Evolutionary conservation across 495 filamentous ascomycete species (phyloP).

Genomic region (Darksidea phi): DNA sequence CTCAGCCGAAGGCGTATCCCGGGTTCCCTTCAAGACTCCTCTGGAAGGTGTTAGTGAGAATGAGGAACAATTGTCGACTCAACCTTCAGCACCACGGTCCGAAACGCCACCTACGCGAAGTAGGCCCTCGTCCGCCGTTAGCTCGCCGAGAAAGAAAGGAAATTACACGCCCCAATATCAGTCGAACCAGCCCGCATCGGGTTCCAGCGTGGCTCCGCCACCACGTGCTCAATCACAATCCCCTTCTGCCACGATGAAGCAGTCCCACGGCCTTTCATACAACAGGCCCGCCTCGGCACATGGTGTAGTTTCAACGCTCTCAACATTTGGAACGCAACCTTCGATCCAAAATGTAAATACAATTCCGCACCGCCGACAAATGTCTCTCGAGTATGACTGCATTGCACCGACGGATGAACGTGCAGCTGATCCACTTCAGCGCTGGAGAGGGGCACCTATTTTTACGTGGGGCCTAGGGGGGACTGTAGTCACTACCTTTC

Average conservation of each 20-base stretch:
- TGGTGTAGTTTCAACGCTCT: conserved; percentile 53
- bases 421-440: conserved; percentile 70
- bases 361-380: conserved; percentile 43
- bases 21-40: conserved; percentile 9
- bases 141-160: conserved; percentile 51
- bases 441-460: conserved; percentile 87
- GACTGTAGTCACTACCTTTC: conserved; percentile 77
- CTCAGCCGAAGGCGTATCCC: conserved; percentile 20
- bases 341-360: conserved; percentile 46
- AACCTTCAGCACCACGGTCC: conserved; percentile 33
- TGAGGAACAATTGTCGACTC: conserved; percentile 21
- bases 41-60: conserved; percentile 30
- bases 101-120: conserved; percentile 31
- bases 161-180: conserved; percentile 45
- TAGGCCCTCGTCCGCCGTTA: conserved; percentile 47
- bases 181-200: conserved; percentile 28
- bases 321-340: conserved; percentile 9
- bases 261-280: conserved; percentile 42
- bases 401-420: conserved; percentile 73
- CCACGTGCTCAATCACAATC: conserved; percentile 84
- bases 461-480: conserved; percentile 89
- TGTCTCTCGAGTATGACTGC: conserved; percentile 45
- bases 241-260: conserved; percentile 59
- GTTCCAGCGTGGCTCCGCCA: conserved; percentile 50
- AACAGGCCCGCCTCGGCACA: conserved; percentile 72